Evolutionary conservation across 495 filamentous ascomycete genomes (phyloP).

Genomic region (Aspergillus cavernicola): DNA sequence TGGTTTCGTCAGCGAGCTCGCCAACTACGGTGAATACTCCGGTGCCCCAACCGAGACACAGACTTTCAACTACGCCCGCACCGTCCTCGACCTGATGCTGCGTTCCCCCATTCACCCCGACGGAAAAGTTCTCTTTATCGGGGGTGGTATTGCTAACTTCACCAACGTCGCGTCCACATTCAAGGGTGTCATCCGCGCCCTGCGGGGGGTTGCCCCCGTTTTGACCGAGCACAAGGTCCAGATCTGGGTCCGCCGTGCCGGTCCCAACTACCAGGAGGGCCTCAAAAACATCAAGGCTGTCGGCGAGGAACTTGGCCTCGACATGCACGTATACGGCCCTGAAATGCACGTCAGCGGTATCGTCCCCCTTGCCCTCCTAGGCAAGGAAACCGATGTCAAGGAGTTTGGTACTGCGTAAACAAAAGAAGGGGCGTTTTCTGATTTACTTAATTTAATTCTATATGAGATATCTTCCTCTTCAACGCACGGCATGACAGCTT

Average conservation of each 20-base stretch:
- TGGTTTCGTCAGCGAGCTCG: constrained; percentile 92
- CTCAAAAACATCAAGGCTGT: constrained; percentile 99
- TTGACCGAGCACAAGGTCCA: constrained; percentile 96
- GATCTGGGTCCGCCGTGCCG: constrained; percentile 99
- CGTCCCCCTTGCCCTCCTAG: constrained; percentile 61
- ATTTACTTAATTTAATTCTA: constrained; percentile 31
- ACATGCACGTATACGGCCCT: constrained; percentile 96
- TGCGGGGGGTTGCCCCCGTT: constrained; percentile 81
- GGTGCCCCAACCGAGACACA: constrained; percentile 97
- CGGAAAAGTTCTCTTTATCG: constrained; percentile 98
- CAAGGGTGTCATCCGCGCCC: constrained; percentile 98
- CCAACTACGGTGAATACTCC: constrained; percentile 99
- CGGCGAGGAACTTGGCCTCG: constrained; percentile 83
- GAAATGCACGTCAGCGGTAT: constrained; percentile 86
- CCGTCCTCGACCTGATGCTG: constrained; percentile 96
- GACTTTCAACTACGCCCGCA: constrained; percentile 96
- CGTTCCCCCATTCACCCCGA: constrained; percentile 79
- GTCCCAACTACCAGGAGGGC: constrained; percentile 99
- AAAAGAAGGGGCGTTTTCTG: constrained; percentile 22
- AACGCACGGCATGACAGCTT: constrained; percentile 48
- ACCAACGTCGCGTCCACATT: constrained; percentile 95
- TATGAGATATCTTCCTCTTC: constrained; percentile 39
- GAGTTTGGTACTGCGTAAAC: constrained; percentile 45
- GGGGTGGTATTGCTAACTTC: constrained; percentile 99
- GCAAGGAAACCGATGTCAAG: constrained; percentile 54